Evolutionary conservation across 208 protist genomes (phyloP), one percentile per base, ranked within the genome.

Genomic region (Kentomonas sorsogonicus): DNA sequence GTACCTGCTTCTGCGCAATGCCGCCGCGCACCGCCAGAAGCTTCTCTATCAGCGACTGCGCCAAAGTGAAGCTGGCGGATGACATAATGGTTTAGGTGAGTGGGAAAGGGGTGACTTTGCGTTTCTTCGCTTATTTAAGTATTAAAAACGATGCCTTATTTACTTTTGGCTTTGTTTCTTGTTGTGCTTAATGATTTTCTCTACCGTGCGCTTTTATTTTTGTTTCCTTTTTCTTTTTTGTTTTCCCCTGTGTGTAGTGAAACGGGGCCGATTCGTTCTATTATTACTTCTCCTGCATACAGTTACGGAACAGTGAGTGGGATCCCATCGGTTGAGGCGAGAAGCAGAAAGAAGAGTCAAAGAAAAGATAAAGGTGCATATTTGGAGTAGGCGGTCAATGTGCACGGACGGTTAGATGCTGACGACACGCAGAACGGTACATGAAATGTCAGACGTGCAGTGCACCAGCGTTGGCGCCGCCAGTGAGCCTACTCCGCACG

Each of bases 31-130:
- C 76, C 20, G 60, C 63, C 5, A 93, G 60, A 40, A 96, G 62
- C 62, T 85, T 89, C 36, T 82, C 72, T 38, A 94, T 89, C 39
- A 94, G 77, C 23, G 50, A 23, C 47, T 88, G 72, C 34, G 58
- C 72, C 20, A 75, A 53, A 22, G 65, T 53, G 41, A 68, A 68
- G 51, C 58, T 46, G 0, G 53, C 29, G 18, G 39, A 5, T 50
- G 56, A 65, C 33, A 29, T 71, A 15, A 57, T 67, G 31, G 31
- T 46, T 27, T 26, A 20, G 23, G n/a, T 52, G 18, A 45, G 29
- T 29, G 52, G 18, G 7, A 10, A 62, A 53, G 3, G 31, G 15
- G 29, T 7, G 18, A 30, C 20, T 43, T 22, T 18, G 29, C 13
- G 11, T 39, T n/a, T 44, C 26, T 39, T 3, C 33, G 6, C n/a